Evolutionary conservation across 2,329 filamentous ascomycete species (phyloP), one percentile per base, ranked within the genome.

Genomic region (Aureobasidium sp.): DNA sequence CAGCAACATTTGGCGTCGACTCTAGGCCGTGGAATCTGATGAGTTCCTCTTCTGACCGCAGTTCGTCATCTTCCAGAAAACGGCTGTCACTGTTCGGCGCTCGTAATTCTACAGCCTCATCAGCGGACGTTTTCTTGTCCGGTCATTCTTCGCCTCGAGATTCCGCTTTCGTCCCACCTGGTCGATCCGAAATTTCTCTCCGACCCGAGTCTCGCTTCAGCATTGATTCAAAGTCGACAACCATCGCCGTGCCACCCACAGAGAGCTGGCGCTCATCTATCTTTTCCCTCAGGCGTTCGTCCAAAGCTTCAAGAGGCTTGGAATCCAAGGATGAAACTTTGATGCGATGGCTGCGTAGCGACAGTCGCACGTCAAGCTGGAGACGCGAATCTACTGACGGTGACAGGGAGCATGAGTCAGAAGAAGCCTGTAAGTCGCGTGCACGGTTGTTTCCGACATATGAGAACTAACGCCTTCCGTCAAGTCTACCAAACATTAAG

Each of bases 401-500:
- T 37, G 61, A 59, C 24, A 47, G 52, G 26, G 46, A 51, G 41
- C 15, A 29, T 29, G 52, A 63, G 13, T 57, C 61, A 34, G 61
- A 57, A 37, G 52, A 63, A 32, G 32, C 60, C 39, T 55, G 51
- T 62, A 52, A 56, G 51, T 60, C 36, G 46, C 8, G 37, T 43
- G 57, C 57, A 60, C 57, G 57, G 57, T 20, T 26, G 44, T 26
- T 41, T 41, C 27, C 34, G 47, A 39, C 57, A 46, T 50, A 26
- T 12, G 44, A 60, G n/a, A 15, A 50, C 57, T 60, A 51, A 60
- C 47, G 57, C 44, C 32, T 48, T n/a, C 32, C 44, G 36, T 43
- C 57, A 51, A 50, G 57, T 60, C 62, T 59, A 60, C 59, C 53
- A 59, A 44, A 61, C 71, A 53, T 65, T 70, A 13, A 70, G 67